A percentile compares a stretch with the other conserved stretches of the same genome.
These are phyloP conservation scores for Umbilicus rupestris DNA, from an alignment of 164 flowering plant genomes.

Conservation along the genomic window DNA sequence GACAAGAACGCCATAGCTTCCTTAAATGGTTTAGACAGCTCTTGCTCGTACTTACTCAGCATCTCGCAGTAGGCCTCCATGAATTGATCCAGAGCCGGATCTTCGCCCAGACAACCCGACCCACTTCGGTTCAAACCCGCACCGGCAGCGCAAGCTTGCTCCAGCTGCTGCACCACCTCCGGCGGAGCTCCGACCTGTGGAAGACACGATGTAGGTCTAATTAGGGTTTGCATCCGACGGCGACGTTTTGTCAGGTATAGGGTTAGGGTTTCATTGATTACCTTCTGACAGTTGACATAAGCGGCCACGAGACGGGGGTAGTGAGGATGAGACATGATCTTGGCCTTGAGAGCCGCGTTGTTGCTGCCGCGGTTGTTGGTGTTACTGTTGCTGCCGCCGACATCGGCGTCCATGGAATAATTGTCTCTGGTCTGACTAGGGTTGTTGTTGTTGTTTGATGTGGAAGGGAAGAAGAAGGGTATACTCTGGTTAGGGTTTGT, in stretches of 20 bases:
- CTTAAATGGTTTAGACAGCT: conserved; percentile 7
- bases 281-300: conserved; percentile 9
- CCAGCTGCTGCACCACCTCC: conserved; percentile 1
- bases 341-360: conserved; percentile 14
- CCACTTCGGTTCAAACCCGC: conserved; percentile 7
- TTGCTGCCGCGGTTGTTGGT: neutral
- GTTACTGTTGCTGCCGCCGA: conserved; percentile 1
- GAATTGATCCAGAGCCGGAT: conserved; percentile 7
- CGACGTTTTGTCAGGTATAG: neutral
- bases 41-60: conserved; percentile 5
- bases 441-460: conserved; percentile 17
- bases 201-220: neutral
- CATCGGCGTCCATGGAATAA: conserved; percentile 30
- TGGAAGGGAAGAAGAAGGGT: conserved; percentile 16
- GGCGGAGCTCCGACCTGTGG: conserved; percentile 10
- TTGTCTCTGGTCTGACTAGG: conserved; percentile 8
- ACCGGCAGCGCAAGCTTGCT: conserved; percentile 22
- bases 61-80: conserved; percentile 8
- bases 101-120: conserved; percentile 23
- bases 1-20: conserved; percentile 10
- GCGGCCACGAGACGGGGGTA: conserved; percentile 7
- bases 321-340: conserved; percentile 8
- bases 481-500: neutral
- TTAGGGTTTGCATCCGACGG: neutral
- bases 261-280: neutral